Base-by-base conservation (phyloP, 164 flowering plant genomes). In the Stephania yunnanensis region DNA sequence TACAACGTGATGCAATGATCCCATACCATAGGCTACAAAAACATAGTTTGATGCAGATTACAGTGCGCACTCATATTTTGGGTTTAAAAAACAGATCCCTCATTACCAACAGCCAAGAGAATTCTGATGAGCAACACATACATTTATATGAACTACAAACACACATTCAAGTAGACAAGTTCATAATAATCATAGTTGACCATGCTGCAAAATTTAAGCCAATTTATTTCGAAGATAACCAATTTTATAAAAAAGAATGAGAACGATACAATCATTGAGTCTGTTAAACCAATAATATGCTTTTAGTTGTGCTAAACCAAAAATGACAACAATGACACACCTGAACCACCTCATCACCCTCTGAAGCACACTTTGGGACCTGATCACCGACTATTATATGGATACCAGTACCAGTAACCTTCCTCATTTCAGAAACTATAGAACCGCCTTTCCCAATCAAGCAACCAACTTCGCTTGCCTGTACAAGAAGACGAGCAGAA, bases 401-500 rank as follows among this genome's bases (percentile, higher is more conserved):
- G 65, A 95, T 87, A 55, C 75, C 67, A 69, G 99, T 73, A 73
- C 97, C 89, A 76, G 96, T 93, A 53, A 19, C 73, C 75, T 77
- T 93, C 79, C 99, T 88, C 83, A 93, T 91, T 72, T 91, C 94
- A 58, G 93, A 76, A 46, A 95, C 80, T 78, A 91, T 85, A 7
- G 79, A 68, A 10, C 99, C 99, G 81, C 96, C 96, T 86, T 88
- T 92, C 19, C 97, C 98, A 85, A 95, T 71, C 80, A 95, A 81
- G 74, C 97, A 92, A 78, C 99, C 97, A 73, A 89, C 87, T 81
- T 89, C 89, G 69, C 79, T 87, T 50, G 90, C 70, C 75, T 87
- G 85, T 52, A 93, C 84, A 19, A 91, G 82, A 81, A 95, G 85
- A 74, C 90, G 84, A 42, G 91, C 92, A 70, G 82, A 73, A 73